A percentile compares a stretch with the other conserved stretches of the same genome.
Conservation (phyloP, 208 protist genomes). For the Novymonas esmeraldas region DNA sequence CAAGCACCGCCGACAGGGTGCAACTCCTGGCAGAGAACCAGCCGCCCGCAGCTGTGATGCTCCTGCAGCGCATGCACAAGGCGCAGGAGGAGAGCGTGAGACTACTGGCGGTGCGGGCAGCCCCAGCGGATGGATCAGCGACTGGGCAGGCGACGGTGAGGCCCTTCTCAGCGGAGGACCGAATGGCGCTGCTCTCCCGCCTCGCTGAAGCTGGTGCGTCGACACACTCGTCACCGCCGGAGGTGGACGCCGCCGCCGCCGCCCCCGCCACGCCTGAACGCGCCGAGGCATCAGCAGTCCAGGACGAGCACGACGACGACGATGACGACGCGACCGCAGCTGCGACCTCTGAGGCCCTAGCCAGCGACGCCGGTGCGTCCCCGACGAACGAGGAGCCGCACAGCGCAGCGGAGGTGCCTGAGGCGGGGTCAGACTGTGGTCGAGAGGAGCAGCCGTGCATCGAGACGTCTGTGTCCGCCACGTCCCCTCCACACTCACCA, state of each 20-base stretch:
- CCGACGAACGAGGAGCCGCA: too few species aligned
- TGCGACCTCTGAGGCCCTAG: too few species aligned
- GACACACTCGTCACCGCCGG: not conserved
- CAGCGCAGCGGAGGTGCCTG: too few species aligned
- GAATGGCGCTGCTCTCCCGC: slow-evolving; percentile 3
- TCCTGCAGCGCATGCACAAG: slow-evolving; percentile 15
- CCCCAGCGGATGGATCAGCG: not conserved
- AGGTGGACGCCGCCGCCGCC: not conserved
- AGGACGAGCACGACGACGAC: too few species aligned
- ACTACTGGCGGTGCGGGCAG: slow-evolving; percentile 14
- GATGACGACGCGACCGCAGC: too few species aligned
- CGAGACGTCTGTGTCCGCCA: too few species aligned
- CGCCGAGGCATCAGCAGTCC: too few species aligned
- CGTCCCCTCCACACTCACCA: too few species aligned
- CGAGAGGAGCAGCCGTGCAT: too few species aligned
- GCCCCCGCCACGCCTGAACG: too few species aligned
- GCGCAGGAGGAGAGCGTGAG: slow-evolving; percentile 29
- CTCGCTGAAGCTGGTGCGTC: not conserved
- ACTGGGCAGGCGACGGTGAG: not conserved
- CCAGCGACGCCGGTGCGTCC: too few species aligned
- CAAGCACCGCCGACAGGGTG: slow-evolving; percentile 12
- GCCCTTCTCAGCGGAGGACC: slow-evolving; percentile 6
- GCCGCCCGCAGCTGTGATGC: slow-evolving; percentile 7
- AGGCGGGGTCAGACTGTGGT: too few species aligned
- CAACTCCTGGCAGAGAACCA: slow-evolving; percentile 16